Conservation (phyloP, 805 yeast genomes). For the Saccharomycopsis javanensis region DNA sequence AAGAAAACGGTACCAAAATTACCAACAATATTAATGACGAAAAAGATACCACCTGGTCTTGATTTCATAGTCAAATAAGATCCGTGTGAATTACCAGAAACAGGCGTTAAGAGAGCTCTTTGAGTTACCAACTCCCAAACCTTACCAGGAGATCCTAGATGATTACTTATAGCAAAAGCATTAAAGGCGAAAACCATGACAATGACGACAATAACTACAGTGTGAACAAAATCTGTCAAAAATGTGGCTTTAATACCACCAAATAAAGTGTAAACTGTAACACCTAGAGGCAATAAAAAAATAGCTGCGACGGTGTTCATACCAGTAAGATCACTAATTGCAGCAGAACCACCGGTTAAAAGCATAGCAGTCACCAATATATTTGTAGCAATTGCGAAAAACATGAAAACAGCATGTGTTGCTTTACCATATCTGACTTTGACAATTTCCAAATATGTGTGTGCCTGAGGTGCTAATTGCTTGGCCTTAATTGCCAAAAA, state of each 20-base stretch:
- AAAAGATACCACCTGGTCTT: conserved; percentile 77
- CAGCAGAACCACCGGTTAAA: conserved; percentile 83
- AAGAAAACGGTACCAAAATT: conserved; percentile 83
- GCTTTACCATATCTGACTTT: conserved; percentile 69
- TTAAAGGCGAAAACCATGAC: conserved; percentile 74
- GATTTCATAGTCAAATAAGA: conserved; percentile 85
- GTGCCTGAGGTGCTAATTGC: conserved; percentile 84
- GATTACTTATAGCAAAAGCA: conserved; percentile 58
- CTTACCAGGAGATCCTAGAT: conserved; percentile 71
- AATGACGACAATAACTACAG: conserved; percentile 69
- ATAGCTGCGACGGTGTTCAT: conserved; percentile 75
- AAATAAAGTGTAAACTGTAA: conserved; percentile 59
- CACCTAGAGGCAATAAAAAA: conserved; percentile 74
- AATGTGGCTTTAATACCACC: conserved; percentile 83
- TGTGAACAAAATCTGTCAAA: conserved; percentile 71
- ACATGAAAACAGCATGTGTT: conserved; percentile 61
- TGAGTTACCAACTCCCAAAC: conserved; percentile 67
- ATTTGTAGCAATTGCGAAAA: conserved; percentile 81
- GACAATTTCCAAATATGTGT: conserved; percentile 81
- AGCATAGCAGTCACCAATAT: conserved; percentile 89
- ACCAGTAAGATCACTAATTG: conserved; percentile 72
- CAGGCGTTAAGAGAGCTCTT: conserved; percentile 53
- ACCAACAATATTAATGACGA: conserved; percentile 81
- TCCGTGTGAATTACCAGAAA: conserved; percentile 74
- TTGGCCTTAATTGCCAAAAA: conserved; percentile 83